Percentiles rank a stretch among this genome's conserved stretches.
phyloP scores from a whole-genome alignment of 2,329 filamentous ascomycete genomes.

The Aspergillus intermedius region DNA sequence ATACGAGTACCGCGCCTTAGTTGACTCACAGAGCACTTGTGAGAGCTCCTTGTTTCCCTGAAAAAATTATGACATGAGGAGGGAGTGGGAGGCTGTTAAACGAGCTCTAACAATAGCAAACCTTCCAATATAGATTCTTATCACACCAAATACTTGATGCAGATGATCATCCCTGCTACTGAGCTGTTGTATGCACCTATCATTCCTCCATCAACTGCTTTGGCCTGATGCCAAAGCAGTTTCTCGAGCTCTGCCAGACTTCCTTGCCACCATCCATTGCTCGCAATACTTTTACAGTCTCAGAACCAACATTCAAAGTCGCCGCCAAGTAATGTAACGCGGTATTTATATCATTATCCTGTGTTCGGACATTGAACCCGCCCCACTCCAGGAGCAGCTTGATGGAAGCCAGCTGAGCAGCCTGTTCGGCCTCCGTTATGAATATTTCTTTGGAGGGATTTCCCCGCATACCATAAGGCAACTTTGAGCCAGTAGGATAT shows the following conservation, averaged over 20 bases:
- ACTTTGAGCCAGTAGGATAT: neutral
- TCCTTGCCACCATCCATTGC: constrained; percentile 4
- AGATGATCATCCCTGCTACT: neutral
- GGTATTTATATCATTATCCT: constrained; percentile 11
- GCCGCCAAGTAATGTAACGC: constrained; percentile 10
- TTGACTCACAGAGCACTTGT: neutral
- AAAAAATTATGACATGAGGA: neutral
- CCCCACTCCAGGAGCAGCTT: neutral
- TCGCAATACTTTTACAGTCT: constrained; percentile 1
- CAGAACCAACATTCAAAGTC: constrained; percentile 3
- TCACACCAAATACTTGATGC: neutral
- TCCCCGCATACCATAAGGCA: too few species aligned
- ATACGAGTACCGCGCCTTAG: neutral
- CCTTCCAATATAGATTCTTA: neutral
- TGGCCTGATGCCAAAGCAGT: neutral
- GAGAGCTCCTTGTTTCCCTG: neutral
- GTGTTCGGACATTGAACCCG: constrained; percentile 4
- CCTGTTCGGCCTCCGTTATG: constrained; percentile 4
- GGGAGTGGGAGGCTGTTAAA: neutral
- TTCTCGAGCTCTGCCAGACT: neutral
- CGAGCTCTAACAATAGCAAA: neutral
- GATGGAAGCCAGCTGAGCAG: constrained; percentile 5
- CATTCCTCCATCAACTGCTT: constrained; percentile 1
- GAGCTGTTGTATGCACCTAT: neutral
- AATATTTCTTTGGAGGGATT: neutral